A percentile compares a stretch with the other conserved stretches of the same genome.
These are phyloP conservation scores for Pseudonitzschia multistriata DNA, from an alignment of 108 stramenopile genomes.

Conservation along the genomic window DNA sequence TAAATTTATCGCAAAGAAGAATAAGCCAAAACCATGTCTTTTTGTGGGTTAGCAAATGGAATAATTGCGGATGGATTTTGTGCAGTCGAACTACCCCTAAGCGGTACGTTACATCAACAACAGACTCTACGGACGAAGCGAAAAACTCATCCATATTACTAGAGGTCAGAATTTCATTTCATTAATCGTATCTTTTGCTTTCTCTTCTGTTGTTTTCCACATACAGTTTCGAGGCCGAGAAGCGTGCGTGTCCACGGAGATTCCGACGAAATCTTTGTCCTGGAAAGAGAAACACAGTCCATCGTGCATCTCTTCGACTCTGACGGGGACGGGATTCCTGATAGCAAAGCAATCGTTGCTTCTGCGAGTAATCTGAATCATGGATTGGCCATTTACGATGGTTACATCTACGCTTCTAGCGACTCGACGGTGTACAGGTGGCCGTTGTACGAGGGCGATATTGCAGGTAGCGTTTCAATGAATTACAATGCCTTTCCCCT, in stretches of 20 bases:
- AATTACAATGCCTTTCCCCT: constrained; percentile 3
- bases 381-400: constrained; percentile 51
- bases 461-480: not conserved
- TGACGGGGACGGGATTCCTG: constrained; percentile 35
- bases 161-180: not conserved
- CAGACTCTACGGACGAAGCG: not conserved
- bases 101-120: not conserved
- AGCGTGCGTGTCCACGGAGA: constrained; percentile 6
- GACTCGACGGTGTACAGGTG: constrained; percentile 60
- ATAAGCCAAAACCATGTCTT: not conserved
- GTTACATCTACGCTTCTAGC: constrained; percentile 60
- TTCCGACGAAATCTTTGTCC: constrained; percentile 24
- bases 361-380: constrained; percentile 49
- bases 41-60: constrained; percentile 8
- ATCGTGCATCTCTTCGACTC: constrained; percentile 30
- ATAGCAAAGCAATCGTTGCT: constrained; percentile 31
- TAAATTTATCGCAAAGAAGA: not conserved
- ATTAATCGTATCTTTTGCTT: not conserved
- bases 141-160: not conserved
- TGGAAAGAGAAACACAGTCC: constrained; percentile 34
- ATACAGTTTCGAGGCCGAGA: constrained; percentile 8
- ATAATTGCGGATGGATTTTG: constrained; percentile 27
- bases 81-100: constrained; percentile 26
- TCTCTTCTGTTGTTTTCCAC: not conserved
- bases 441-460: constrained; percentile 19